Conservation (phyloP, 352 stramenopile genomes). For the Globisporangium irregulare region DNA sequence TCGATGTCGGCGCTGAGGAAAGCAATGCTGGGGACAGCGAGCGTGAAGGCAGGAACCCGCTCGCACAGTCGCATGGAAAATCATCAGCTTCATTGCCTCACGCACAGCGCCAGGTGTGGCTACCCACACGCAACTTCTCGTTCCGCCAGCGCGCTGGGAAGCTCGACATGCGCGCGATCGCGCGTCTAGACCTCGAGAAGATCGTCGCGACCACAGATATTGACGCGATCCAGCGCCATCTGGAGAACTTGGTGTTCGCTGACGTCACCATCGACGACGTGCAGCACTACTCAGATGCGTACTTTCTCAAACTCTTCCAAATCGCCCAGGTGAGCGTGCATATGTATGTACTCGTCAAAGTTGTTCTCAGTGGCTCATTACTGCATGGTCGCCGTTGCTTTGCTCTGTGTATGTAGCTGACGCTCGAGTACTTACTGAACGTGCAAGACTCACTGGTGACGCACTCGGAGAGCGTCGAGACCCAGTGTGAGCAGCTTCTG, state of each 20-base stretch:
- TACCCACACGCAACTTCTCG: slow-evolving; percentile 66
- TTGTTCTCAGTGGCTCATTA: neutral
- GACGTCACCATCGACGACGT: slow-evolving; percentile 83
- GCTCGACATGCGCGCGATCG: slow-evolving; percentile 69
- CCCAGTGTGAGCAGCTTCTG: slow-evolving; percentile 61
- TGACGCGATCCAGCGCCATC: slow-evolving; percentile 64
- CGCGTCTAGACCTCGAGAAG: slow-evolving; percentile 62
- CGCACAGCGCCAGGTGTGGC: slow-evolving; percentile 47
- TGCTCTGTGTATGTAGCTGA: slow-evolving; percentile 38
- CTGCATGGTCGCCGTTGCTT: neutral
- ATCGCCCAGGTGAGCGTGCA: slow-evolving; percentile 55
- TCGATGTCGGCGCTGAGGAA: slow-evolving; percentile 15
- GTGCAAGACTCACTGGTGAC: slow-evolving; percentile 77
- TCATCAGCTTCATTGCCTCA: neutral
- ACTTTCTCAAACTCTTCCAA: slow-evolving; percentile 87
- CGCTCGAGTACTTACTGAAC: slow-evolving; percentile 79
- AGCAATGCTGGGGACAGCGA: neutral
- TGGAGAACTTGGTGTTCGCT: slow-evolving; percentile 81
- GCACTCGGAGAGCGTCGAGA: slow-evolving; percentile 63
- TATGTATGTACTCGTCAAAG: neutral
- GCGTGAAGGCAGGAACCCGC: neutral
- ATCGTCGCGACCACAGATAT: slow-evolving; percentile 78
- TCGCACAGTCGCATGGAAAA: neutral
- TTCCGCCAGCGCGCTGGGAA: slow-evolving; percentile 76
- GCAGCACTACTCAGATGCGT: slow-evolving; percentile 80